Evolutionary conservation across 805 yeast genomes (phyloP).

Genomic region (Candida railenensis): DNA sequence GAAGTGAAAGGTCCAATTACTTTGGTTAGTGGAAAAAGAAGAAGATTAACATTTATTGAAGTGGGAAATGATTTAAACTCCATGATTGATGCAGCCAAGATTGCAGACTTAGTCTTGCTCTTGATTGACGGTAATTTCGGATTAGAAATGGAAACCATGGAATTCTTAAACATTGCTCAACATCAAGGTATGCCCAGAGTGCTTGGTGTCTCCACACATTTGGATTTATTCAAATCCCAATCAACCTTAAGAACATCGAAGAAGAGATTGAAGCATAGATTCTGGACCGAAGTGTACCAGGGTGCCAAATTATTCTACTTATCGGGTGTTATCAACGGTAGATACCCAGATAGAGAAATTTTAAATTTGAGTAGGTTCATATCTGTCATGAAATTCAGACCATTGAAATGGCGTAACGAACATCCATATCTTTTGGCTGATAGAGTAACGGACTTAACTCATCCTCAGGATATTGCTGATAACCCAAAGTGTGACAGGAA

Average conservation of each 20-base stretch:
- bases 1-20: conserved; percentile 97
- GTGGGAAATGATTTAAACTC: conserved; percentile 90
- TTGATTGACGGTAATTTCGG: conserved; percentile 97
- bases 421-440: conserved; percentile 94
- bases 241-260: conserved; percentile 88
- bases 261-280: conserved; percentile 86
- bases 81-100: conserved; percentile 94
- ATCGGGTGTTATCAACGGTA: conserved; percentile 93
- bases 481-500: conserved; percentile 85
- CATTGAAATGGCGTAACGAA: conserved; percentile 98
- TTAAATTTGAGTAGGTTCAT: conserved; percentile 88
- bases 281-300: conserved; percentile 98
- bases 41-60: conserved; percentile 90
- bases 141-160: conserved; percentile 99
- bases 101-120: conserved; percentile 87
- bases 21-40: conserved; percentile 90
- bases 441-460: conserved; percentile 90
- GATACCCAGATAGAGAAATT: conserved; percentile 97
- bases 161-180: conserved; percentile 90
- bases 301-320: conserved; percentile 95
- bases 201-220: conserved; percentile 91
- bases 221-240: conserved; percentile 88
- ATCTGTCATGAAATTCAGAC: conserved; percentile 96
- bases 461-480: conserved; percentile 76
- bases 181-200: conserved; percentile 99